Evolutionary conservation across 2,329 filamentous ascomycete species (phyloP), one percentile per base, ranked within the genome.

Genomic region (Monilinia polystroma): DNA sequence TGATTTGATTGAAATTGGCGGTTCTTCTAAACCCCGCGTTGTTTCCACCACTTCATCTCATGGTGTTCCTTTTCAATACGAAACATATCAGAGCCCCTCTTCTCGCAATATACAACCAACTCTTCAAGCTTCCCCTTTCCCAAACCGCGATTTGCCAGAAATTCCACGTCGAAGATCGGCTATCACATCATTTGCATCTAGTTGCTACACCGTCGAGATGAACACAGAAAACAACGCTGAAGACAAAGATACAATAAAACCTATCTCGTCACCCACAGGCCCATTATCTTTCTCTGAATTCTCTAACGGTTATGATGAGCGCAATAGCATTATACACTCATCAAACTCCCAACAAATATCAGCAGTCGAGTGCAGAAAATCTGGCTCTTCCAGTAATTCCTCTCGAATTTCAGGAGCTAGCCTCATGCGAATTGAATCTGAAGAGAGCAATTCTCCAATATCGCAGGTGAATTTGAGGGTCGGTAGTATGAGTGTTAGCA

Each of bases 401-500:
- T 72, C 72, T 29, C 66, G 70, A 4, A 57, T 56, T 11, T 69
- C 68, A 35, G 64, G 65, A 4, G 72, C 73, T 12, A 69, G 63
- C 14, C 41, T 71, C 10, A 51, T 67, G 7, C 45, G 70, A 20
- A 73, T 72, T 5, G 57, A 68, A 23, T 73, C 73, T 80, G 81
- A 85, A 38, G 52, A 52, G 23, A 84, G 87, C 70, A 85, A 84
- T 68, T 87, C 87, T 2, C 86, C 88, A 1, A 78, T 89, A 26
- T 85, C 87, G 0, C 88, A 90, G 75, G 89, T 92, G 69, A 92
- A 93, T 73, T 83, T 95, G 29, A 84, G 91, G 2, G 88, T 92
- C 20, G 91, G 89, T 5, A 92, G 91, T 2, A 87, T 95, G 81
- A 93, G 91, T 68, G 91, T 93, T 32, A 93, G 90, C 81, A 93